Base-by-base conservation (phyloP, 352 stramenopile genomes). In the Globisporangium yorkense region DNA sequence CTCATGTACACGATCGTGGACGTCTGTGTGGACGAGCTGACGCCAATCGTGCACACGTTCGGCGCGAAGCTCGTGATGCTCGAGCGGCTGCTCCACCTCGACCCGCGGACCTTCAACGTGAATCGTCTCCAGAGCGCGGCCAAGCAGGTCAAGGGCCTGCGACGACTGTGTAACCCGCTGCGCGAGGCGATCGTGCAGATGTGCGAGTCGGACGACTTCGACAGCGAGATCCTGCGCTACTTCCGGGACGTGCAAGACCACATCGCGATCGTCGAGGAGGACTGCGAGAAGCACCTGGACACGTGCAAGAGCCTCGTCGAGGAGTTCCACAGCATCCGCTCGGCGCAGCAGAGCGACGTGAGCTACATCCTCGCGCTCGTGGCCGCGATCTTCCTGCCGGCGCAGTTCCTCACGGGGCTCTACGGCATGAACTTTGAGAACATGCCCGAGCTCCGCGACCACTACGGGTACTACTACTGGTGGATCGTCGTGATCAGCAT, bases 341-440 rank as follows among this genome's bases (percentile, higher is more conserved):
- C 78, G 2, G 55, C 68, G 3, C 73, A 84, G 51, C 83, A 92
- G 50, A 89, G 67, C 59, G 76, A 90, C 60, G 81, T 92, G 59
- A 92, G 75, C 59, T 92, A 88, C 59, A 70, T 79, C n/a, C 61
- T 96, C 39, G 88, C 86, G 33, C 71, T 96, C 3, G 77, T 96
- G 8, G 84, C 85, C 4, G 87, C 87, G 4, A 72, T 93, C 33
- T 92, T 92, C 33, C 55, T 96, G 31, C 87, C 87, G 2, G 87
- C 81, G 21, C 84, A 94, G 63, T 96, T 96, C 63, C 75, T 95
- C 33, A 92, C 87, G n/a, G 80, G 81, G 18, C 59, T 96, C 9
- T 94, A 94, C 56, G 87, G 87, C 46, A 96, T 96, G 87, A 96
- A 96, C 71, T 96, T 94, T 57, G 72, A 77, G 31, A 73, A 87